A percentile compares a stretch with the other conserved stretches of the same genome.
Evolutionary conservation across 176 grass and related monocot species (phyloP).

Genomic region (Eragrostis curvula): DNA sequence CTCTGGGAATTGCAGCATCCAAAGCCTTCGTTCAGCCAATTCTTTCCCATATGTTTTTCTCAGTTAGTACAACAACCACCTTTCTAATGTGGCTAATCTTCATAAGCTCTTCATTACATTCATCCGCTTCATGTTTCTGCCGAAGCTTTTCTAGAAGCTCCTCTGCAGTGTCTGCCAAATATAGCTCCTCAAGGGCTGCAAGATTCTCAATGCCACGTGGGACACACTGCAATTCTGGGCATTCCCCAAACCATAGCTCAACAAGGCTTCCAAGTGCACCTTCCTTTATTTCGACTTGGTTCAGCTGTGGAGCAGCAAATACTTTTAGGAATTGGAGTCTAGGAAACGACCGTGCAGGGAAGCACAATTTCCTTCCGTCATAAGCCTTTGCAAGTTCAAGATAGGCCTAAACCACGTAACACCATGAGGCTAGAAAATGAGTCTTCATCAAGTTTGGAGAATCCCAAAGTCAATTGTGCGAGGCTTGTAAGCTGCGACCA

Average conservation of each 20-base stretch:
- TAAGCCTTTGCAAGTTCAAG: too few species aligned
- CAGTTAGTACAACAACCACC: not conserved
- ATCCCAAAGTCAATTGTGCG: too few species aligned
- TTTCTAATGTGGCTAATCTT: too few species aligned
- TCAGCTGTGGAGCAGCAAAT: too few species aligned
- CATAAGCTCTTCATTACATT: not conserved
- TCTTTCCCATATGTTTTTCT: not conserved
- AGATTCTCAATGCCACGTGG: constrained; percentile 29
- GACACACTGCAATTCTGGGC: not conserved
- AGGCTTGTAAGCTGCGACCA: constrained; percentile 11
- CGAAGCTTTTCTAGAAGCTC: not conserved
- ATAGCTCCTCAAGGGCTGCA: not conserved
- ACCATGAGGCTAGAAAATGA: too few species aligned
- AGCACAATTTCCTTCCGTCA: too few species aligned
- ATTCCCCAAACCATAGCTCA: not conserved
- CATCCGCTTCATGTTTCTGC: not conserved
- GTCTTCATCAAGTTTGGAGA: too few species aligned
- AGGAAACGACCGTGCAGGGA: too few species aligned
- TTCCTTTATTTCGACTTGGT: too few species aligned
- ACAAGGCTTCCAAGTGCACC: constrained; percentile 31
- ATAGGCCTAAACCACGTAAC: too few species aligned
- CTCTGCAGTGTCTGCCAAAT: not conserved
- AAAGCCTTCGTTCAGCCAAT: not conserved
- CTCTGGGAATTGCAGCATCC: too few species aligned
- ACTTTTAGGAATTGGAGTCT: too few species aligned